A percentile compares a stretch with the other conserved stretches of the same genome.
These are phyloP conservation scores for Thelonectria discophora DNA, from an alignment of 2,329 filamentous ascomycete species.

Conservation along the genomic window DNA sequence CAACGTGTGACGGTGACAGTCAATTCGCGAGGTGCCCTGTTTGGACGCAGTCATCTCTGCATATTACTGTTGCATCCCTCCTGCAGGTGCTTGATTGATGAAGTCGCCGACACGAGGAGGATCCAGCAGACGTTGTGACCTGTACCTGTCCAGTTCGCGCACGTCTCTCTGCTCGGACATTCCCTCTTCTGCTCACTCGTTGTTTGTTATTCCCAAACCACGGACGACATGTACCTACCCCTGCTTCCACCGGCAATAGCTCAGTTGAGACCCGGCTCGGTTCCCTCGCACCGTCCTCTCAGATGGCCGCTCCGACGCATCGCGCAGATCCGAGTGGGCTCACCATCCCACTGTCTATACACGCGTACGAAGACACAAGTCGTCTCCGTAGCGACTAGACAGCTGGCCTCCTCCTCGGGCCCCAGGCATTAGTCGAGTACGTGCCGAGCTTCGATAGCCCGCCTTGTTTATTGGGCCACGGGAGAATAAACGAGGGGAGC, in stretches of 20 bases:
- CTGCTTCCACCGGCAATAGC: conserved; percentile 6
- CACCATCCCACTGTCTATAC: not conserved
- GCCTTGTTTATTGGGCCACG: not conserved
- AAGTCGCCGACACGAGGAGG: not conserved
- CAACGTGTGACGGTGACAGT: no score
- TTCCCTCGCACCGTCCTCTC: not conserved
- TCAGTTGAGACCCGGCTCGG: conserved; percentile 12
- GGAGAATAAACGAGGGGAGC: not conserved
- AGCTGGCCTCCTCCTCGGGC: no score
- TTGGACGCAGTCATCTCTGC: conserved; percentile 16
- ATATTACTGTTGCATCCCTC: not conserved
- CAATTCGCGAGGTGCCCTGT: conserved; percentile 4
- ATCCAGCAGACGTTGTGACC: not conserved
- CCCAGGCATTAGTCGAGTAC: no score
- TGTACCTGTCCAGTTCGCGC: no score
- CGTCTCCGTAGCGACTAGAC: not conserved
- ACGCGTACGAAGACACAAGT: not conserved
- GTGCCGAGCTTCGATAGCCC: not conserved
- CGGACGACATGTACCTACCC: not conserved
- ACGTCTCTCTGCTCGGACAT: not conserved
- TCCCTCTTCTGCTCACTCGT: not conserved
- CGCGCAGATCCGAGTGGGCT: conserved; percentile 11
- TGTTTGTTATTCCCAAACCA: not conserved
- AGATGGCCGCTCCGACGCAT: conserved; percentile 9
- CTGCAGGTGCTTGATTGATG: not conserved